Conservation (phyloP, 345 rosid species). For the Rhizophora apiculata region DNA sequence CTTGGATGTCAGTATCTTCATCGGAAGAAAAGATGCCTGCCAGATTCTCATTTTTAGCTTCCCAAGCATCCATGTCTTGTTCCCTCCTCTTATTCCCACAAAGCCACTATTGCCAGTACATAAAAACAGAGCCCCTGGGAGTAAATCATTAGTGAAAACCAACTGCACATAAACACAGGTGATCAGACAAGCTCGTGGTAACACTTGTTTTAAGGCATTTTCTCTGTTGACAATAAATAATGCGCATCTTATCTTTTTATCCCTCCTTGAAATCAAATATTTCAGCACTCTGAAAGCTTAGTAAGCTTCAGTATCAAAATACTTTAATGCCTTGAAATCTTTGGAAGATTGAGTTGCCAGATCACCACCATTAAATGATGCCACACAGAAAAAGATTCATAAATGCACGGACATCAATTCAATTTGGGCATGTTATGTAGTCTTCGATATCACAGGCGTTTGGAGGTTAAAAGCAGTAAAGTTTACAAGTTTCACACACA, state of each 20-base stretch:
- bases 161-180: slow-evolving; percentile 40
- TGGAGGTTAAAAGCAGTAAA: neutral
- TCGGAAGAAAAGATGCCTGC: slow-evolving; percentile 49
- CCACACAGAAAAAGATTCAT: neutral
- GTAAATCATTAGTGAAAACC: slow-evolving; percentile 68
- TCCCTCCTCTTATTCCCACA: slow-evolving; percentile 51
- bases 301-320: slow-evolving; percentile 2
- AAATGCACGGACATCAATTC: neutral
- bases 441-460: neutral
- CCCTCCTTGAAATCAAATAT: neutral
- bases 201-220: slow-evolving; percentile 1
- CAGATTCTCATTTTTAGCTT: slow-evolving; percentile 40
- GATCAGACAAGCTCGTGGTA: slow-evolving; percentile 32
- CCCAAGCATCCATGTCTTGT: slow-evolving; percentile 37
- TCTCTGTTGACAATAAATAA: too few species aligned
- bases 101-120: slow-evolving; percentile 78
- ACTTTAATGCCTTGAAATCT: neutral
- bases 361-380: slow-evolving; percentile 2
- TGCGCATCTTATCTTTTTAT: neutral
- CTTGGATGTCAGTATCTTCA: slow-evolving; percentile 55
- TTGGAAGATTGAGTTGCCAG: slow-evolving; percentile 11
- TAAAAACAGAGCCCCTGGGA: slow-evolving; percentile 66
- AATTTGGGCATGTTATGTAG: neutral
- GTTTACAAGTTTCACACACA: neutral
- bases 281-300: slow-evolving; percentile 5